Percentiles rank a stretch among this genome's conserved stretches.
phyloP scores from a whole-genome alignment of 495 filamentous ascomycete species.

The Aspergillus cristatus region DNA sequence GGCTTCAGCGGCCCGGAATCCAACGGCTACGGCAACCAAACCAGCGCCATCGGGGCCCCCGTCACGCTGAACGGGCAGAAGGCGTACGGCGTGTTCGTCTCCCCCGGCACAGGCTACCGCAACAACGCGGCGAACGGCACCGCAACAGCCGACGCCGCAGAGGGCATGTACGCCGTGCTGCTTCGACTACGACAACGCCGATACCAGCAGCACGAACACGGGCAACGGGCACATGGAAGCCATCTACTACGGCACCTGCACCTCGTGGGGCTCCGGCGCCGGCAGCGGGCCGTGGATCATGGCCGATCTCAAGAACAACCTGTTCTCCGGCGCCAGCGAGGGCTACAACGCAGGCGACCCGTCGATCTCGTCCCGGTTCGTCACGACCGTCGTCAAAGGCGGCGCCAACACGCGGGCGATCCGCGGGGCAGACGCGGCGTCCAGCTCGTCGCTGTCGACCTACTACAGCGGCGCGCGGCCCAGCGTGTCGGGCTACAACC shows the following conservation, averaged over 20 bases:
- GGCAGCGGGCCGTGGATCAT: constrained; percentile 52
- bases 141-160: constrained; percentile 42
- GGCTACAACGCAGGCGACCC: constrained; percentile 36
- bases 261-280: constrained; percentile 40
- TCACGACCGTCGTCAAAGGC: constrained; percentile 46
- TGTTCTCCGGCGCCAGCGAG: constrained; percentile 42
- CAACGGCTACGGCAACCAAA: constrained; percentile 46
- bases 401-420: constrained; percentile 43
- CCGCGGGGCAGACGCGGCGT: constrained; percentile 43
- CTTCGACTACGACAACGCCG: constrained; percentile 55
- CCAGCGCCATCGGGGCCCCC: constrained; percentile 46
- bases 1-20: constrained; percentile 42
- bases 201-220: constrained; percentile 43
- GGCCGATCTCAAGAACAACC: constrained; percentile 51
- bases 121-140: constrained; percentile 40
- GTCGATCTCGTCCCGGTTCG: constrained; percentile 39
- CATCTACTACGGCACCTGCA: constrained; percentile 46
- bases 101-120: constrained; percentile 47
- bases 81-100: constrained; percentile 49
- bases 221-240: constrained; percentile 54
- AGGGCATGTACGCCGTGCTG: constrained; percentile 57
- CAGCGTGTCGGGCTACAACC: constrained; percentile 41
- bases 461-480: constrained; percentile 46
- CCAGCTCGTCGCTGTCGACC: constrained; percentile 44
- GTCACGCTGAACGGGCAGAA: constrained; percentile 49